Percentiles rank a stretch among this genome's conserved stretches.
Conservation (phyloP, 2,329 filamentous ascomycete genomes). For the Amauroascus niger region DNA sequence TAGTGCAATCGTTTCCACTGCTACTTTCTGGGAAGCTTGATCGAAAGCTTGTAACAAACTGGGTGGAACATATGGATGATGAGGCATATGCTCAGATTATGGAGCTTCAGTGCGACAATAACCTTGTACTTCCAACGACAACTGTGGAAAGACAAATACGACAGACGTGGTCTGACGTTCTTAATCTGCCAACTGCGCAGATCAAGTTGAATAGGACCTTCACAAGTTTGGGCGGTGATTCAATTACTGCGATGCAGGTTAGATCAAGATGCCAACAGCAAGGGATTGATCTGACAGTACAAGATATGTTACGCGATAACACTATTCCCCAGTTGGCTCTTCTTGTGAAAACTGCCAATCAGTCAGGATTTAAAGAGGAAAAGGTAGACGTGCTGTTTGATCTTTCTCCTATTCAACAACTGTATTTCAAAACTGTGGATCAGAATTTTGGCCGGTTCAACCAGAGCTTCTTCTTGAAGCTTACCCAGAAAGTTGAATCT, state of each 20-base stretch:
- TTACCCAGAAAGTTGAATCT: conserved; percentile 24
- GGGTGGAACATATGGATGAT: conserved; percentile 8
- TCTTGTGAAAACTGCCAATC: not conserved
- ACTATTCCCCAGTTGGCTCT: conserved; percentile 8
- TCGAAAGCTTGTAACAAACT: conserved; percentile 6
- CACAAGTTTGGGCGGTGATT: conserved; percentile 12
- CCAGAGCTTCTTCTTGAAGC: conserved; percentile 29
- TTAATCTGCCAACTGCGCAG: not conserved
- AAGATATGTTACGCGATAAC: conserved; percentile 10
- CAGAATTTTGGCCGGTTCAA: conserved; percentile 32
- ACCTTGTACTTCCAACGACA: not conserved
- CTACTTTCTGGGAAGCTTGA: conserved; percentile 13
- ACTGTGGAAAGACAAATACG: not conserved
- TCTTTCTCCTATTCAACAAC: conserved; percentile 31
- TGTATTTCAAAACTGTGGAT: conserved; percentile 30
- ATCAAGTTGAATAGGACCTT: conserved; percentile 9
- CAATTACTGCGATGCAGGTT: conserved; percentile 15
- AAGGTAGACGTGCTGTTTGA: conserved; percentile 25
- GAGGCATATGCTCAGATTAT: conserved; percentile 1
- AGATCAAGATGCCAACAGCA: conserved; percentile 6
- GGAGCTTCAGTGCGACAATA: not conserved
- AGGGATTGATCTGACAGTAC: conserved; percentile 4
- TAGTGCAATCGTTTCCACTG: conserved; percentile 12
- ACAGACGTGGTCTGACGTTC: not conserved
- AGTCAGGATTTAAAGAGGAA: conserved; percentile 20